phyloP scores from a whole-genome alignment of 2,329 filamentous ascomycete species.

The Phialophora expanda region DNA sequence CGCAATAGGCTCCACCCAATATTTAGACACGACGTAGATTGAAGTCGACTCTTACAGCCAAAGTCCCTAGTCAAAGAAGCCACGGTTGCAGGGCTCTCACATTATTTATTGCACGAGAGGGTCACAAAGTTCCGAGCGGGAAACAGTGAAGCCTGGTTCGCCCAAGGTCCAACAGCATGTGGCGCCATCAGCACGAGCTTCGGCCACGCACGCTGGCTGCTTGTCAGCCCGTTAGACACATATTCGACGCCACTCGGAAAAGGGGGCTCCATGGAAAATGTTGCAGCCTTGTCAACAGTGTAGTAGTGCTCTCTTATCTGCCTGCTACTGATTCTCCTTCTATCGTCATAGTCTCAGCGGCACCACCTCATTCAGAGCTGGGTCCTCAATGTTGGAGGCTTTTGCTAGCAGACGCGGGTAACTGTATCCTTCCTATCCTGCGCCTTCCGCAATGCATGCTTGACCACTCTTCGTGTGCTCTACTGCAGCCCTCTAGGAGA shows the following conservation, averaged over 20 bases:
- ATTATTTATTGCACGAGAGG: neutral
- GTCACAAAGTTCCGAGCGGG: neutral
- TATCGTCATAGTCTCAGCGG: constrained; percentile 3
- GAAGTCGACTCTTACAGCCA: neutral
- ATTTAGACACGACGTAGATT: neutral
- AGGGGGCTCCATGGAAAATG: neutral
- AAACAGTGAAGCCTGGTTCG: constrained; percentile 15
- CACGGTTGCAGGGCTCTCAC: neutral
- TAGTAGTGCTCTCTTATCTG: neutral
- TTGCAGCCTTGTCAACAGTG: constrained; percentile 18
- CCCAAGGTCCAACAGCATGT: neutral
- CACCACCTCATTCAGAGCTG: neutral
- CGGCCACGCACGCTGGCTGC: constrained; percentile 14
- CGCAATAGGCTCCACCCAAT: constrained; percentile 1
- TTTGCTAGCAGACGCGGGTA: neutral
- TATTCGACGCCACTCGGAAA: constrained; percentile 15
- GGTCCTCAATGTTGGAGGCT: neutral
- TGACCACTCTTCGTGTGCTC: constrained; percentile 8
- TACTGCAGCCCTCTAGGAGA: neutral
- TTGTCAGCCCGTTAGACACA: neutral
- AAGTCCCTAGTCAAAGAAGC: neutral
- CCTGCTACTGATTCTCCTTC: constrained; percentile 1
- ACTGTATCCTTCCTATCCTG: neutral
- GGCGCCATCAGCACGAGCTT: constrained; percentile 17
- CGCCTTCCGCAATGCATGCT: constrained; percentile 25